These are phyloP conservation scores for Fusarium fracticaudum DNA, from an alignment of 2,329 filamentous ascomycete species.

Conservation along the genomic window DNA sequence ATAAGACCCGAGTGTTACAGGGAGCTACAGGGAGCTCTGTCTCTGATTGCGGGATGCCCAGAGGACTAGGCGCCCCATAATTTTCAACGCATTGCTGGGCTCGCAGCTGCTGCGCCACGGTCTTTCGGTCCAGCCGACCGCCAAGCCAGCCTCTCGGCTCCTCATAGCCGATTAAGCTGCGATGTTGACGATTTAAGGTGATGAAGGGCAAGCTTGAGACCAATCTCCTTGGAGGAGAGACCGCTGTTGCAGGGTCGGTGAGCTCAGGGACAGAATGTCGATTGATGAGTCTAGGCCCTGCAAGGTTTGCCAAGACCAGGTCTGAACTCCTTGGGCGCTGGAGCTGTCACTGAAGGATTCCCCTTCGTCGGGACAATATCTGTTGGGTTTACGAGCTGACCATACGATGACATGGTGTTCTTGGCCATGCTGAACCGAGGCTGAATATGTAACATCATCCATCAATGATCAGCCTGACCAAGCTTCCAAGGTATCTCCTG, in stretches of 20 bases:
- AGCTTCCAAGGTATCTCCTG: not conserved
- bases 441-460: not conserved
- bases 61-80: conserved; percentile 38
- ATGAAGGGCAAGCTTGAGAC: conserved; percentile 28
- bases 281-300: conserved; percentile 24
- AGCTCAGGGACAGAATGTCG: conserved; percentile 14
- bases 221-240: conserved; percentile 33
- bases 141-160: conserved; percentile 46
- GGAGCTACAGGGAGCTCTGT: conserved; percentile 37
- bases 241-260: conserved; percentile 26
- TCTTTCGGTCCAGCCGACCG: conserved; percentile 43
- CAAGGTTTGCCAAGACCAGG: conserved; percentile 28
- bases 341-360: conserved; percentile 32
- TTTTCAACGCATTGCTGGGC: conserved; percentile 42
- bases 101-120: conserved; percentile 42
- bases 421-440: conserved; percentile 16
- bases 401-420: conserved; percentile 5
- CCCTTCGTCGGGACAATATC: conserved; percentile 20
- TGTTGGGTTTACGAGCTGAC: conserved; percentile 13
- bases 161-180: conserved; percentile 42
- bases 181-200: conserved; percentile 35
- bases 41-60: conserved; percentile 40
- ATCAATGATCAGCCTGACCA: not conserved
- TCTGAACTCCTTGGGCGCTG: not conserved
- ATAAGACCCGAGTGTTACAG: conserved; percentile 30